Percentiles rank a stretch among this genome's conserved stretches.
Conservation (phyloP, 441 rosid genomes). For the Adansonia madagascariensis region DNA sequence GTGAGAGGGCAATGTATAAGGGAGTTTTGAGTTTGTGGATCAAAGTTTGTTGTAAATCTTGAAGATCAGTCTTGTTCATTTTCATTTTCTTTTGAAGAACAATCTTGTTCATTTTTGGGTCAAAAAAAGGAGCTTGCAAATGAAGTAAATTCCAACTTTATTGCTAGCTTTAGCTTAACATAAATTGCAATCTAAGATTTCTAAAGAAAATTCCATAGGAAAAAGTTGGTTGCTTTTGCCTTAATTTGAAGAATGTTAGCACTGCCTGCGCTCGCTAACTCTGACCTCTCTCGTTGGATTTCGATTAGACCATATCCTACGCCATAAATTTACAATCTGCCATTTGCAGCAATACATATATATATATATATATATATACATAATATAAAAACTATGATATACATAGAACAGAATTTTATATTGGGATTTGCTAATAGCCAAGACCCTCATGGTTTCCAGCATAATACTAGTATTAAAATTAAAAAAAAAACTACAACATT, state of each 20-base stretch:
- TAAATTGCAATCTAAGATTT: conserved; percentile 46
- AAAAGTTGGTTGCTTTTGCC: conserved; percentile 42
- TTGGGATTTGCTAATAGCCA: too few species aligned
- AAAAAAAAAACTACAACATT: background rate
- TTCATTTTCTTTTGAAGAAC: too few species aligned
- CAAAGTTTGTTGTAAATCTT: conserved; percentile 26
- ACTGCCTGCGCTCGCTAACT: background rate
- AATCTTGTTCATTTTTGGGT: too few species aligned
- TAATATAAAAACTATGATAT: too few species aligned
- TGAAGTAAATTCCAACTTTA: conserved; percentile 26
- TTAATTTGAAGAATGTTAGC: conserved; percentile 39
- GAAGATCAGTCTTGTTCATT: conserved; percentile 26
- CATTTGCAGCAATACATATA: background rate
- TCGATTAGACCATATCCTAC: background rate
- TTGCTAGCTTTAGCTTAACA: conserved; percentile 31
- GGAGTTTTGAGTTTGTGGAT: conserved; percentile 5
- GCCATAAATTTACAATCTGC: background rate
- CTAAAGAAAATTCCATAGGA: conserved; percentile 4
- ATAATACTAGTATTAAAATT: too few species aligned
- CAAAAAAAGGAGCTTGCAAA: conserved; percentile 23
- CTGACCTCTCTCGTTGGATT: background rate
- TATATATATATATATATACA: too few species aligned
- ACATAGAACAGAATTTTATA: too few species aligned
- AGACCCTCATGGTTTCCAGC: too few species aligned
- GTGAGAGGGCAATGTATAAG: background rate